Percentiles rank a stretch among this genome's conserved stretches.
These are phyloP conservation scores for Malassezia globosa DNA, from an alignment of 1,284 basidiomycete species.

Conservation along the genomic window DNA sequence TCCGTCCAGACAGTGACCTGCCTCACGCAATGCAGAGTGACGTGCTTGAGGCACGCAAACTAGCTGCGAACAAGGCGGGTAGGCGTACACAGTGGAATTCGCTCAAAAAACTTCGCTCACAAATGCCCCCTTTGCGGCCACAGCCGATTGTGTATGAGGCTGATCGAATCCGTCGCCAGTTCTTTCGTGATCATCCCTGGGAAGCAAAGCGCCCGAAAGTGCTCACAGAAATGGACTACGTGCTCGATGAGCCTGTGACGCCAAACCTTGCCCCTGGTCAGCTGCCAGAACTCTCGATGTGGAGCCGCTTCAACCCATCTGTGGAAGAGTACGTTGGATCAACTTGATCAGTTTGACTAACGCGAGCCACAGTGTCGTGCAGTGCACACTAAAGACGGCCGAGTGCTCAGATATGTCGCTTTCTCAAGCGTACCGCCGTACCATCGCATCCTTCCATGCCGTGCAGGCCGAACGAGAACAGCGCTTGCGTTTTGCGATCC, in stretches of 20 bases:
- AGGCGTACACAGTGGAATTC: constrained; percentile 28
- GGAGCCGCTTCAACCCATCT: constrained; percentile 57
- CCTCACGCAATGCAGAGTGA: constrained; percentile 21
- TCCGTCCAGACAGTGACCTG: constrained; percentile 50
- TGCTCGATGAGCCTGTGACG: constrained; percentile 51
- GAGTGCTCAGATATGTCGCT: constrained; percentile 58
- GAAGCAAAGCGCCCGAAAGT: constrained; percentile 74
- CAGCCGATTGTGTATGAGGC: constrained; percentile 67
- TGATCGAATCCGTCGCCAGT: constrained; percentile 74
- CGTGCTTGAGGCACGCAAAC: constrained; percentile 22
- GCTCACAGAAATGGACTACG: constrained; percentile 58
- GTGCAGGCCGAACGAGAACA: constrained; percentile 57
- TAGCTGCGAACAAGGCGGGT: constrained; percentile 3
- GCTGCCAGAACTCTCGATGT: constrained; percentile 63
- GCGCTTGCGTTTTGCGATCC: constrained; percentile 61
- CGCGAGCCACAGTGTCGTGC: constrained; percentile 62
- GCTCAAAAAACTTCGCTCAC: constrained; percentile 46
- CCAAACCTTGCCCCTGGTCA: constrained; percentile 54
- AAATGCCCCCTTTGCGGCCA: constrained; percentile 54
- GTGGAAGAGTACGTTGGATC: constrained; percentile 69
- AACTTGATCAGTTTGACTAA: no score
- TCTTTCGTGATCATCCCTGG: constrained; percentile 92
- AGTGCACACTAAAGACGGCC: constrained; percentile 69
- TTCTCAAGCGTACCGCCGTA: constrained; percentile 62
- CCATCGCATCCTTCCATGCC: constrained; percentile 31